Evolutionary conservation across 768 basidiomycete genomes (phyloP), one percentile per base, ranked within the genome.

Genomic region (Lactarius evosmus): DNA sequence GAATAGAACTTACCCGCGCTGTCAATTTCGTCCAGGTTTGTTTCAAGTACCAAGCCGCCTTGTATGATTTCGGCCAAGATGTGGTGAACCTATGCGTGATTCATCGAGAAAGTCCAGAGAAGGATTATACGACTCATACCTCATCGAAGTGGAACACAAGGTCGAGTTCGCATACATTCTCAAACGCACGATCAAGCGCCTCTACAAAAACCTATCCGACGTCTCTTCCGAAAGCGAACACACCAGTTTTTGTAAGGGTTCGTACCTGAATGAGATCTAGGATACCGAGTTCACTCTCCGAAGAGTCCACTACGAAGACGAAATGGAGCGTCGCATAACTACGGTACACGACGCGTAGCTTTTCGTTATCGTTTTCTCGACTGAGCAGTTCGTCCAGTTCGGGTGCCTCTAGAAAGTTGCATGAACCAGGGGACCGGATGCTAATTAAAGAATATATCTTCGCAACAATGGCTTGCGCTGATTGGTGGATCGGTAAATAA

Each of bases 61-160:
- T 98, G 95, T 29, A 99, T 92, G 58, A 98, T 87, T 75, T 98
- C 97, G n/a, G 89, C 82, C 52, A 99, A 83, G 58, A 98, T 93
- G 69, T 96, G 91, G 71, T 98, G 95, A 4, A 91, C 95, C 94
- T 96, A 61, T 33, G 36, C 49, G 59, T 32, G 62, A 36, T 52
- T 25, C 25, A 52, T 51, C 14, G 12, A 56, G 46, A 51, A n/a
- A 16, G 22, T 56, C 49, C 22, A 1, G 34, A 9, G 56, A 16
- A 16, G 4, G 40, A 17, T 5, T 2, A 44, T 46, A 12, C 14
- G 11, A 56, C 34, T 68, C 82, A 34, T 69, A 93, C 95, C 82
- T 98, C 95, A 74, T 98, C 97, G 71, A 98, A 99, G 74, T 98
- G 95, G 75, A 98, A 99, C 56, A 99, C 95, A 14, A 99, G 82